Conservation (phyloP, 768 basidiomycete genomes). For the Trametes cubensis region DNA sequence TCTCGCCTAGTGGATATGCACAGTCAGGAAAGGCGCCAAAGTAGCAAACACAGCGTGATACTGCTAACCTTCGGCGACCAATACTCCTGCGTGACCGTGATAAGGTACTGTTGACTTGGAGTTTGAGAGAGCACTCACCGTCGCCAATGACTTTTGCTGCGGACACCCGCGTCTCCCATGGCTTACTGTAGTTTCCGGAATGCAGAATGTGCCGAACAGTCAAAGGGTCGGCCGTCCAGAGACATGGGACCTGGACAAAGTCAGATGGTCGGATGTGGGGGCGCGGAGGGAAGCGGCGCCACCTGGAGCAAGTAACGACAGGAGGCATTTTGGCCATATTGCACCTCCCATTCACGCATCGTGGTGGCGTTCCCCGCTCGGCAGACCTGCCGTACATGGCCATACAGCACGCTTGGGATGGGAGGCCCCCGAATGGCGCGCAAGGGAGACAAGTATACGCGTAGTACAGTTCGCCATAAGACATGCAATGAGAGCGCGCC, state of each 20-base stretch:
- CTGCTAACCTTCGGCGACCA: not conserved
- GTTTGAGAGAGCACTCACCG: not conserved
- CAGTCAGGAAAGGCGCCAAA: not conserved
- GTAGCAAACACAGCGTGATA: not conserved
- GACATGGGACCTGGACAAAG: not conserved
- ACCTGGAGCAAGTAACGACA: slow-evolving; percentile 9
- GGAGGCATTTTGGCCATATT: not conserved
- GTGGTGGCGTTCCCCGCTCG: not conserved
- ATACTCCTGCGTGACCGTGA: not conserved
- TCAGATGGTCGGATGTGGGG: not conserved
- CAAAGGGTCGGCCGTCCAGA: slow-evolving; percentile 10
- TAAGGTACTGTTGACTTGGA: too few species aligned
- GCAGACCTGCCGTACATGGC: slow-evolving; percentile 8
- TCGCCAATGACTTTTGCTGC: slow-evolving; percentile 8
- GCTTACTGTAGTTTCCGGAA: slow-evolving; percentile 9
- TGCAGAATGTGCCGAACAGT: slow-evolving; percentile 4
- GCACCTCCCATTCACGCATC: not conserved
- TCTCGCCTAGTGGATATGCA: not conserved
- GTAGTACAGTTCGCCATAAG: not conserved
- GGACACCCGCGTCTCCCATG: slow-evolving; percentile 6
- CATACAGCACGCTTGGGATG: not conserved
- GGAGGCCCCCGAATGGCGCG: slow-evolving; percentile 1
- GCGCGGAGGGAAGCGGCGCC: not conserved
- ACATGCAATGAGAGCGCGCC: not conserved
- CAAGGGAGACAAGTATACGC: slow-evolving; percentile 4